Evolutionary conservation across 148 eudicot genomes (phyloP), one percentile per base, ranked within the genome.

Genomic region (Heliosperma pusillum): DNA sequence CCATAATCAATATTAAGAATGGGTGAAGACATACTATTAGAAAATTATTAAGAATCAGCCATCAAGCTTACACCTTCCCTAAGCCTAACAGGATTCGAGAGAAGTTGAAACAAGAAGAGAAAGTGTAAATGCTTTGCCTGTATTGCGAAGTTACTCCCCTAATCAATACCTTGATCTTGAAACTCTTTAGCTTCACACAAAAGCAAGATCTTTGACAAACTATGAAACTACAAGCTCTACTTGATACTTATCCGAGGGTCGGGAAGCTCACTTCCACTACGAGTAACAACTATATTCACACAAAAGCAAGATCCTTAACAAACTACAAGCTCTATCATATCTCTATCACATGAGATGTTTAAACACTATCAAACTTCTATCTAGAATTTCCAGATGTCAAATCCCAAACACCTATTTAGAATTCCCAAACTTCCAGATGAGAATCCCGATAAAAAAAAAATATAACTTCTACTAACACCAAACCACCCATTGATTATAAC

Each of bases 101-200:
- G 58, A 57, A 65, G 68, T 45, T 24, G 56, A 42, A 26, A 73
- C 26, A 36, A 71, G 42, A 47, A 56, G 63, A 29, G 16, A 71
- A 30, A 30, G 22, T 26, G 15, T 27, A 30, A 36, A 27, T 27
- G 16, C 53, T 15, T 10, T 47, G 53, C 11, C 2, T 29, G 30
- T 27, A 29, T 26, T 26, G 1, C 24, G 1, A n/a, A 56, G 21
- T 66, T 66, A 13, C 24, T 19, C 10, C 36, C 24, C 24, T 36
- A 36, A 30, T 13, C 13, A 17, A 42, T 66, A 40, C 47, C 19
- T 2, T 33, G 5, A 44, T 20, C 30, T 20, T 9, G 17, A 47
- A 47, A 45, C 25, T 45, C n/a, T 10, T 42, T 50, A n/a, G 36
- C 15, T 56, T n/a, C 21, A 56, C 22, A 56, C 21, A 13, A 56